Evolutionary conservation across 2,329 filamentous ascomycete genomes (phyloP), one percentile per base, ranked within the genome.

Genomic region (Pseudocercospora fijiensis): DNA sequence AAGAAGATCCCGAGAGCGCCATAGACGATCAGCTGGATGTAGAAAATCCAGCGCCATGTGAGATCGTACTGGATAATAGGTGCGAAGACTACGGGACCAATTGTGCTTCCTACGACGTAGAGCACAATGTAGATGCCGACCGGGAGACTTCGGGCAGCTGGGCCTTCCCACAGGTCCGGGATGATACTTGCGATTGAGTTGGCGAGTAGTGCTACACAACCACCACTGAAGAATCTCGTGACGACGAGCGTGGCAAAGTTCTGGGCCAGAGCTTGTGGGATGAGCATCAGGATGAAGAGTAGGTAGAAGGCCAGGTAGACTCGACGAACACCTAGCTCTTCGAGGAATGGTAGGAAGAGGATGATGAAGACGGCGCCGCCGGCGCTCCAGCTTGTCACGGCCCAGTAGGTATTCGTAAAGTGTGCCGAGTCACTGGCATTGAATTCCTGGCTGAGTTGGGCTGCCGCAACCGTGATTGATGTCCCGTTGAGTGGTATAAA

Each of bases 1-100:
- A 77, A 76, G 13, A 82, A 33, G 0, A 76, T 76, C 7, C 82
- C 72, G 1, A 82, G 68, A 2, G 75, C 76, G 20, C 75, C 79
- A 49, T 82, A 82, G 71, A 75, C 74, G 56, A 83, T 82, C 41
- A 78, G 68, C 61, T 78, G 76, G 45, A 76, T 75, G 66, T 76
- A 77, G 67, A 77, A 76, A 56, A 78, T 76, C 75, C 77, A 78
- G 61, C 75, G 69, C 77, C 77, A 78, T 56, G 69, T 67, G 1
- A 62, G 60, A 13, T 75, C 69, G 28, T 67, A 66, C 26, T 75
- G 69, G 49, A 73, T 66, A 9, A 78, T 72, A 1, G 69, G 73
- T 6, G 72, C 74, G 51, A 78, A 78, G 10, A 78, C 62, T 2
- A 76, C 71, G 6, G 77, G 77, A 2, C 77, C 77, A 16, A 75